Evolutionary conservation across 371 early-diverging fungal species (phyloP), one percentile per base, ranked within the genome.

Genomic region (Blastocladiella emersonii): DNA sequence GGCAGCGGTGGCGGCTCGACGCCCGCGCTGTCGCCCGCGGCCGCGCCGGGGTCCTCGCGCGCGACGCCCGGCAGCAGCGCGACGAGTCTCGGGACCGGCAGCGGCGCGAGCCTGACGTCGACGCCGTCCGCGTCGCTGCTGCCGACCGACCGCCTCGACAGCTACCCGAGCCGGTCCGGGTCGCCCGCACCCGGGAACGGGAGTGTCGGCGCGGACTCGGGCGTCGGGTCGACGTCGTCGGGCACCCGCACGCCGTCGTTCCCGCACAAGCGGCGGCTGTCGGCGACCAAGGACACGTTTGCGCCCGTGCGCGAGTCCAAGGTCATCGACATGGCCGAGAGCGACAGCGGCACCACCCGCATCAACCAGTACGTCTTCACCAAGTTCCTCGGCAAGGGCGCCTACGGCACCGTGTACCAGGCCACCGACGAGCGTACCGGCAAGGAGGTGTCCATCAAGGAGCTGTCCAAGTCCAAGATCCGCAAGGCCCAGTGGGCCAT

Each of bases 321-420:
- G 3, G 60, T 39, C 27, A 43, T 19, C 1, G 12, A 12, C 4
- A 7, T 21, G 12, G 60, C 7, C 8, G 35, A 59, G 30, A 30
- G 43, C 53, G 53, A 51, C 53, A 8, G 8, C 15, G 53, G 53
- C 30, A 51, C 53, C 0, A 30, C 53, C 30, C 27, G 32, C 27
- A 51, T 94, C 63, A 92, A 90, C 75, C 84, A 94, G 61, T 97
- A 95, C 66, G 62, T 79, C 10, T 64, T 97, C 10, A 77, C 78
- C 62, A 74, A 81, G 57, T 78, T 79, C 61, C 82, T 97, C 48
- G 98, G 98, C 15, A 76, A 82, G 36, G 98, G 98, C 39, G 83
- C 88, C 34, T 95, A 80, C 72, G 98, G 98, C 19, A 88, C 83
- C 12, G 98, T 97, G 0, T 83, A 88, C 70, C 67, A 41, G 27